phyloP scores from a whole-genome alignment of 202 grass and related monocot species.

The Musa balbisiana region DNA sequence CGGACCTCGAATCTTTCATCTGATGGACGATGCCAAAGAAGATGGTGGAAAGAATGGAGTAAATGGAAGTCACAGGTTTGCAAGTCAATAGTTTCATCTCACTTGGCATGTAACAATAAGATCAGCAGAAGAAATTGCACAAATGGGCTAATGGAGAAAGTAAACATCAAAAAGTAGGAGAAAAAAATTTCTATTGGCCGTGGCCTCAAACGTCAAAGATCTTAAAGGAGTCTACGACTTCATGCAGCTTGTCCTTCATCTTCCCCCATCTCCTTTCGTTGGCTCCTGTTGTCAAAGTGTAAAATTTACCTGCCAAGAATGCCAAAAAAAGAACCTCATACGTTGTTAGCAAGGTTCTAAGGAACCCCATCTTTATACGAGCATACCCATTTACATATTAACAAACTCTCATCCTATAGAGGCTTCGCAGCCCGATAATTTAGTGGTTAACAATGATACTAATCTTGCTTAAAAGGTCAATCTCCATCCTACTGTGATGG shows the following conservation, averaged over 20 bases:
- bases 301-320: conserved; percentile 62
- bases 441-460: no score
- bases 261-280: conserved; percentile 97
- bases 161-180: not conserved
- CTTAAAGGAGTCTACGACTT: conserved; percentile 69
- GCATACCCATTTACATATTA: no score
- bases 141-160: not conserved
- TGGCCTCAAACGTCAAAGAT: conserved; percentile 32
- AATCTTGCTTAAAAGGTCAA: no score
- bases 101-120: not conserved
- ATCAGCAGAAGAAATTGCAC: not conserved
- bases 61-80: not conserved
- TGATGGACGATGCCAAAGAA: not conserved
- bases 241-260: conserved; percentile 84
- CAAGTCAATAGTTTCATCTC: not conserved
- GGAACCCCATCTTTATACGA: no score
- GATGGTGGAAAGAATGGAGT: not conserved
- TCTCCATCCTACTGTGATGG: no score
- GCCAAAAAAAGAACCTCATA: not conserved
- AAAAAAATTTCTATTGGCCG: not conserved
- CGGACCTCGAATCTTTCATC: not conserved
- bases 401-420: no score
- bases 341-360: conserved; percentile 4
- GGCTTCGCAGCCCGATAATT: no score
- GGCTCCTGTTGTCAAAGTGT: conserved; percentile 79